Conservation (phyloP, 2,329 filamentous ascomycete genomes). For the Graphiopsis chlorocephala region DNA sequence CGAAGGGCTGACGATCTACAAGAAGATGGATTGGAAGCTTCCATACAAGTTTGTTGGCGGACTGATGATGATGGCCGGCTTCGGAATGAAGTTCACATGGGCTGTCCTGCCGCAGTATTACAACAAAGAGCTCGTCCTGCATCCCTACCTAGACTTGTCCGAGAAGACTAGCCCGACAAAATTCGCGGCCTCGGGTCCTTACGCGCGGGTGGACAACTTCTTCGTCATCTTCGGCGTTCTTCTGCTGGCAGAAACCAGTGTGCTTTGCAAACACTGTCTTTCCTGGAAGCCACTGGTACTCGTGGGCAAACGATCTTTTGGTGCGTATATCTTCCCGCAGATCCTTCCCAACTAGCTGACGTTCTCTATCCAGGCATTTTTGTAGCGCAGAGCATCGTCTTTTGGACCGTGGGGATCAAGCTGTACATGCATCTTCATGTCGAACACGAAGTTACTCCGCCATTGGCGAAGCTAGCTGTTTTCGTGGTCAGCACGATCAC, state of each 20-base stretch:
- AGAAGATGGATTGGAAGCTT: conserved; percentile 19
- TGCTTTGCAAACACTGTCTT: conserved; percentile 19
- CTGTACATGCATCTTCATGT: conserved; percentile 27
- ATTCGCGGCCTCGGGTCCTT: conserved; percentile 25
- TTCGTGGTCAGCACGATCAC: conserved; percentile 23
- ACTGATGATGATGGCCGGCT: conserved; percentile 19
- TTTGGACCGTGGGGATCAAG: conserved; percentile 32
- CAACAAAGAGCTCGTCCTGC: conserved; percentile 27
- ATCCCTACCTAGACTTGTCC: conserved; percentile 28
- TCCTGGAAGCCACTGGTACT: conserved; percentile 26
- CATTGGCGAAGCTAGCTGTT: conserved; percentile 27
- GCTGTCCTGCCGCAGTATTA: conserved; percentile 26
- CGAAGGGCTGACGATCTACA: conserved; percentile 22
- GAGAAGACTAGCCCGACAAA: conserved; percentile 18
- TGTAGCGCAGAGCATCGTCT: conserved; percentile 28
- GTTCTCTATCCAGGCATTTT: conserved; percentile 24
- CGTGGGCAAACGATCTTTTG: conserved; percentile 30
- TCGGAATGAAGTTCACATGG: conserved; percentile 30
- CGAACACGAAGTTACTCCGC: conserved; percentile 14
- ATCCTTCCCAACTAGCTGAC: conserved; percentile 9
- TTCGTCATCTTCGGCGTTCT: conserved; percentile 30
- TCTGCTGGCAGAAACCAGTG: conserved; percentile 24
- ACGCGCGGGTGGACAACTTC: conserved; percentile 30
- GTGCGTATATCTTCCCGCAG: conserved; percentile 21
- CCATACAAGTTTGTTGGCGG: conserved; percentile 23